Conservation (phyloP, 805 yeast genomes). For the Metschnikowia picachoensis region DNA sequence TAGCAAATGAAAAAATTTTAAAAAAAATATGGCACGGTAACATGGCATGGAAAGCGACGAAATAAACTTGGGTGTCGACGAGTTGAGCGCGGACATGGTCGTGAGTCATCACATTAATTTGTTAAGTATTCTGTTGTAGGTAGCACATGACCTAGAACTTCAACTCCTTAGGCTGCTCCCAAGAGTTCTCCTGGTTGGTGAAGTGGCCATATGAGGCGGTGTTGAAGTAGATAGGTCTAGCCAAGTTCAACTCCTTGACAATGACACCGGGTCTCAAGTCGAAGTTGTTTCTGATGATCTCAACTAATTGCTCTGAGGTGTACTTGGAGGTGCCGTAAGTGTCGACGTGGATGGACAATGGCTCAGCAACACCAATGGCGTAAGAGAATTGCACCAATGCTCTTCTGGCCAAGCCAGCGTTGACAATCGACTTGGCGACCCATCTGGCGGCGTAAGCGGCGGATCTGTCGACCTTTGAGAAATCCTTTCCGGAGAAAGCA, state of each 20-base stretch:
- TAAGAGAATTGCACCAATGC: slow-evolving; percentile 97
- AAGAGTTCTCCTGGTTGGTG: slow-evolving; percentile 97
- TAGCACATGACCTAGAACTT: slow-evolving; percentile 40
- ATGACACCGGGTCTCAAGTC: slow-evolving; percentile 99
- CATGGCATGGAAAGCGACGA: slow-evolving; percentile 12
- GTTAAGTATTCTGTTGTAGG: slow-evolving; percentile 6
- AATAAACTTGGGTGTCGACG: slow-evolving; percentile 31
- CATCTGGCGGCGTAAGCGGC: slow-evolving; percentile 99
- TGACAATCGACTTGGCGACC: slow-evolving; percentile 98
- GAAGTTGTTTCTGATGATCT: slow-evolving; percentile 87
- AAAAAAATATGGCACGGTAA: slow-evolving; percentile 17
- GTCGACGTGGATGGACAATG: slow-evolving; percentile 95
- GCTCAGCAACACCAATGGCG: slow-evolving; percentile 99
- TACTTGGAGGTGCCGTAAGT: slow-evolving; percentile 96
- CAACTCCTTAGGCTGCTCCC: slow-evolving; percentile 95
- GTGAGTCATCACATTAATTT: slow-evolving; percentile 43
- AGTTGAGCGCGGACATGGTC: slow-evolving; percentile 43
- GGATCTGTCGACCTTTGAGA: slow-evolving; percentile 99
- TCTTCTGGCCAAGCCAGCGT: slow-evolving; percentile 94
- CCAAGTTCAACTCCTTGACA: slow-evolving; percentile 93
- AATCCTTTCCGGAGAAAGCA: slow-evolving; percentile 99
- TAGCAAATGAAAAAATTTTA: slow-evolving; percentile 9
- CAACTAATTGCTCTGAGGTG: slow-evolving; percentile 86
- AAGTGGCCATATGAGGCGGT: slow-evolving; percentile 99
- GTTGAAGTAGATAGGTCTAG: slow-evolving; percentile 98